These are phyloP conservation scores for Plantago coronopus DNA, from an alignment of 305 asterid genomes.

Conservation along the genomic window DNA sequence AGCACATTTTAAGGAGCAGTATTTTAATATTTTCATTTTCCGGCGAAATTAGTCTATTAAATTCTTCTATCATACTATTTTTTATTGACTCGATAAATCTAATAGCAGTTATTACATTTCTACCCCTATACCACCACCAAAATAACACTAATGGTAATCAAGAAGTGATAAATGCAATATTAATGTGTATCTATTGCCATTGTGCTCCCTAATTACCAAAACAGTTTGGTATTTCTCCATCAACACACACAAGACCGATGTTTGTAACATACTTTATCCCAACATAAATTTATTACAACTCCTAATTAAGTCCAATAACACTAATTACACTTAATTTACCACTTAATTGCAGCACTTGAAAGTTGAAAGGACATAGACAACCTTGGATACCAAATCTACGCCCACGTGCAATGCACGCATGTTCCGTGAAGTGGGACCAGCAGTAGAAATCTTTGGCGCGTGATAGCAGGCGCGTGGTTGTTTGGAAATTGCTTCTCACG, in stretches of 20 bases:
- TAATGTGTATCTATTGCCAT: no score
- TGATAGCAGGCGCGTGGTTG: slow-evolving; percentile 25
- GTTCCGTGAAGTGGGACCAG: slow-evolving; percentile 41
- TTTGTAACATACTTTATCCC: slow-evolving; percentile 15
- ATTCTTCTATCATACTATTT: no score
- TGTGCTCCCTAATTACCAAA: no score
- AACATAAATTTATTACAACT: background rate
- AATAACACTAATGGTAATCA: no score
- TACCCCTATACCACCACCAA: no score
- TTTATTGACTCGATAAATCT: no score
- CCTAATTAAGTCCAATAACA: slow-evolving; percentile 6
- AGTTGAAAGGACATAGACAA: slow-evolving; percentile 24
- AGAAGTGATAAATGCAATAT: no score
- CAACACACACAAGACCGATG: background rate
- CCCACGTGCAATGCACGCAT: slow-evolving; percentile 51
- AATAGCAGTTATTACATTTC: no score
- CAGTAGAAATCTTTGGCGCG: slow-evolving; percentile 7
- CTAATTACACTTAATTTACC: background rate
- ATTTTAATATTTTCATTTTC: no score
- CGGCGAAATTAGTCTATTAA: no score
- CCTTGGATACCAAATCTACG: slow-evolving; percentile 19
- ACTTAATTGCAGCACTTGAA: slow-evolving; percentile 10
- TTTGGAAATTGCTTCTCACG: slow-evolving; percentile 23
- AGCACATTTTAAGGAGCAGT: no score
- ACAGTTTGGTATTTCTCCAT: no score